A percentile compares a stretch with the other conserved stretches of the same genome.
These are phyloP conservation scores for Citrus medica DNA, from an alignment of 345 rosid genomes.

Conservation along the genomic window DNA sequence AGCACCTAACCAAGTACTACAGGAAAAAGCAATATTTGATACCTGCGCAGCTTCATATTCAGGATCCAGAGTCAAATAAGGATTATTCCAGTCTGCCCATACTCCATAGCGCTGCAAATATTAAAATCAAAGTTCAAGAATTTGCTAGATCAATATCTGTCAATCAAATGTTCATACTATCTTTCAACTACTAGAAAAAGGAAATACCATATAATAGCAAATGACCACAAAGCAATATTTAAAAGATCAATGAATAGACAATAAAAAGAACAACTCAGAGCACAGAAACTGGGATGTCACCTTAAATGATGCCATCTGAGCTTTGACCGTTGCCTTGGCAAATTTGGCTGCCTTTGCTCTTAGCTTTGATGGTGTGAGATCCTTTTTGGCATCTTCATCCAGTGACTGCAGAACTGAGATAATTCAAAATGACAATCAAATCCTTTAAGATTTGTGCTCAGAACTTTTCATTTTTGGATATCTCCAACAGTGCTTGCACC, in stretches of 20 bases:
- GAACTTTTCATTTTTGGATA: neutral
- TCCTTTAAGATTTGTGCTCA: conserved; percentile 12
- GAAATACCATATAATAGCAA: neutral
- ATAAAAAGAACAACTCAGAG: neutral
- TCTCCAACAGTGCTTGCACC: neutral
- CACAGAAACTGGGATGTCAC: conserved; percentile 27
- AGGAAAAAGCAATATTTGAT: conserved; percentile 28
- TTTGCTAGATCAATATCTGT: neutral
- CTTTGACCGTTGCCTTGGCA: conserved; percentile 88
- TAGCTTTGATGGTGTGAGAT: conserved; percentile 78
- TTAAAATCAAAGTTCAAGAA: conserved; percentile 6
- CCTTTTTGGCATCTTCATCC: conserved; percentile 78
- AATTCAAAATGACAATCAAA: conserved; percentile 34
- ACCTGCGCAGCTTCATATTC: conserved; percentile 98
- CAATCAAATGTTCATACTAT: neutral
- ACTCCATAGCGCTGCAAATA: conserved; percentile 85
- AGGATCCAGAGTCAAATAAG: conserved; percentile 92
- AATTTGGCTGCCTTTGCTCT: conserved; percentile 94
- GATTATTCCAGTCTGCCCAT: conserved; percentile 92
- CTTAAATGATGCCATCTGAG: conserved; percentile 95
- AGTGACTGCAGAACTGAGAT: conserved; percentile 90
- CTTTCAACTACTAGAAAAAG: neutral
- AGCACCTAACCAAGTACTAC: conserved; percentile 3
- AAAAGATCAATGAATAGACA: neutral
- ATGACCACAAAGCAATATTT: neutral